Base-by-base conservation (phyloP, 441 rosid genomes). In the Adansonia rubrostipa region DNA sequence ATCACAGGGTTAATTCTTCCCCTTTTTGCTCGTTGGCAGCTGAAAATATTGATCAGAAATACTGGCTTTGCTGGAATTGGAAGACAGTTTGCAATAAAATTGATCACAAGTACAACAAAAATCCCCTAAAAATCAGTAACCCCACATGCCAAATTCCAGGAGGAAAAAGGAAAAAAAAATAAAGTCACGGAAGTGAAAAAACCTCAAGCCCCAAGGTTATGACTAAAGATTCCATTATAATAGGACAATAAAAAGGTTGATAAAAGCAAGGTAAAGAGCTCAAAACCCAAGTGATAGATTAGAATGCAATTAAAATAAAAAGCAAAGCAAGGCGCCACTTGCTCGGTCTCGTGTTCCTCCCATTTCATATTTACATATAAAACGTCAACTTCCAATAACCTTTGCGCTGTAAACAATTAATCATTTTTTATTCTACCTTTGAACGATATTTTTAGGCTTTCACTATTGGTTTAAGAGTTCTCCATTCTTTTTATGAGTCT, bases 331-430 rank as follows among this genome's bases (percentile, higher is more conserved):
- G 36, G 67, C 77, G 10, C 82, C 77, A 79, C 88, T 85, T 84
- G 88, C 88, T 78, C 79, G 84, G 77, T 83, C 87, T 88, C 78
- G 88, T 87, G 88, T 84, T 87, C 81, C 88, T 60, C 88, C 87
- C 87, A 79, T 71, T 75, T 83, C 80, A 67, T 60, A 44, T 33
- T 76, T 22, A 56, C 4, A 56, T 51, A 14, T 14, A 61, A 78
- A 84, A 80, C 88, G 81, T 62, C 79, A 78, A 58, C 79, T 80
- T 81, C 82, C 66, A 77, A 28, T 19, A 54, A 75, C 71, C 70
- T 72, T 79, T 40, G 13, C 58, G 28, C 44, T 58, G 50, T 68
- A 73, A 79, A 65, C 40, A 78, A 75, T 66, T 74, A 19, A 53
- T 36, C 33, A 17, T 48, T 79, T 64, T 78, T 10, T 78, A 68